These are phyloP conservation scores for Holtermannia corniformis DNA, from an alignment of 768 basidiomycete species.

Conservation along the genomic window DNA sequence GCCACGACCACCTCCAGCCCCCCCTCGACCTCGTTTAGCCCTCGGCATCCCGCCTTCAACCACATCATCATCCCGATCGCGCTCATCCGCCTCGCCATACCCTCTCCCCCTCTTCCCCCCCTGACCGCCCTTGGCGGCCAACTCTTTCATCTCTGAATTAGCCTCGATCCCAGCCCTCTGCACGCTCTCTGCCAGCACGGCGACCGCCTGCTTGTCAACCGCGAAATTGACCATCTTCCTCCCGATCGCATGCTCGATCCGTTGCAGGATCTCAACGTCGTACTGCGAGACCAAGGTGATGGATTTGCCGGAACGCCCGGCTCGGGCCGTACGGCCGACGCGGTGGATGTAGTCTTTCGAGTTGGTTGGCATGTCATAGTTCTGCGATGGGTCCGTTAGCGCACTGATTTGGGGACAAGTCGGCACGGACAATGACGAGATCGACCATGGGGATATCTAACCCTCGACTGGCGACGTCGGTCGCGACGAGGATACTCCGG, in stretches of 20 bases:
- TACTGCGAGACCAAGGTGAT: slow-evolving; percentile 98
- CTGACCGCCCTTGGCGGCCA: slow-evolving; percentile 50
- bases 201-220: slow-evolving; percentile 78
- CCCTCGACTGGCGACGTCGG: slow-evolving; percentile 91
- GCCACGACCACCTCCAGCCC: slow-evolving; percentile 16
- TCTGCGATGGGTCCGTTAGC: slow-evolving; percentile 40
- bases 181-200: slow-evolving; percentile 75
- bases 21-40: slow-evolving; percentile 46
- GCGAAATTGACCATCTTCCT: slow-evolving; percentile 82
- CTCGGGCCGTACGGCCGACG: slow-evolving; percentile 93
- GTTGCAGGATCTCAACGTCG: slow-evolving; percentile 89
- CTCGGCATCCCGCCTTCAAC: slow-evolving; percentile 81
- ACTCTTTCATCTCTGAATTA: slow-evolving; percentile 68
- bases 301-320: slow-evolving; percentile 91
- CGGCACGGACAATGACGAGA: slow-evolving; percentile 56
- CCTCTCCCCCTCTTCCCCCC: slow-evolving; percentile 48
- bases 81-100: slow-evolving; percentile 55
- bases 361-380: slow-evolving; percentile 94
- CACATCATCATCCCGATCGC: slow-evolving; percentile 85
- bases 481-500: slow-evolving; percentile 84
- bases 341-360: slow-evolving; percentile 99
- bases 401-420: not conserved
- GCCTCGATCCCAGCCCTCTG: slow-evolving; percentile 68
- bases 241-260: slow-evolving; percentile 83
- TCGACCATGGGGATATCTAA: slow-evolving; percentile 94